phyloP scores from a whole-genome alignment of 768 basidiomycete genomes.

The Serendipita sp. region DNA sequence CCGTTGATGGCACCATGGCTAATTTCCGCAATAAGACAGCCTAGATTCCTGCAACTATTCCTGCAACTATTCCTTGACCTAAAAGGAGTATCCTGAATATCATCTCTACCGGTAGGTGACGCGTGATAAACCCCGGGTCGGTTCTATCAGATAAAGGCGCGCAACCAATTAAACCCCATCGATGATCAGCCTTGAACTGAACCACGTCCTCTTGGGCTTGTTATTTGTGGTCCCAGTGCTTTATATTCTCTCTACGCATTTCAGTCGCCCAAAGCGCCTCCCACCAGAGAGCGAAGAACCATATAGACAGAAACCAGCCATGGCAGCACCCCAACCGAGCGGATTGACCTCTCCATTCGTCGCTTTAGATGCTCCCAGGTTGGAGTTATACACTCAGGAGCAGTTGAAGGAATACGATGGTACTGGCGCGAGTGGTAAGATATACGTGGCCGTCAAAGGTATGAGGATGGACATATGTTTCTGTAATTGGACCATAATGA shows the following conservation, averaged over 20 bases:
- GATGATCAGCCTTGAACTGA: constrained; percentile 1
- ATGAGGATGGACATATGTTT: constrained; percentile 6
- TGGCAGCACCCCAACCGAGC: not conserved
- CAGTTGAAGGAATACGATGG: constrained; percentile 63
- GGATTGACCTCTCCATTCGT: not conserved
- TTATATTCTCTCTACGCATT: not conserved
- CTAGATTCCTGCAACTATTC: no score
- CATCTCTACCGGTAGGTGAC: no score
- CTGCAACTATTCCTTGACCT: no score
- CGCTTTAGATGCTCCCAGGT: constrained; percentile 37
- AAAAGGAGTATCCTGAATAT: no score
- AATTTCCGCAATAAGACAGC: no score
- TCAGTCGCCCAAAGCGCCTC: not conserved
- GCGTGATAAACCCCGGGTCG: no score
- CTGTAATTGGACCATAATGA: not conserved
- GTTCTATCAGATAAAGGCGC: no score
- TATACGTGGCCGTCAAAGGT: constrained; percentile 93
- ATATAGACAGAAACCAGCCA: not conserved
- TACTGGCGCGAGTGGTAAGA: constrained; percentile 42
- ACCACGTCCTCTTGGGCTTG: not conserved
- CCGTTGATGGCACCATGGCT: no score
- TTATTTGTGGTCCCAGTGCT: not conserved
- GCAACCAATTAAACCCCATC: not conserved
- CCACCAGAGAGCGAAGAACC: constrained; percentile 1
- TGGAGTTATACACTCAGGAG: constrained; percentile 57